These are phyloP conservation scores for Zanthoxylum bungeanum DNA, from an alignment of 345 rosid species.

Conservation along the genomic window DNA sequence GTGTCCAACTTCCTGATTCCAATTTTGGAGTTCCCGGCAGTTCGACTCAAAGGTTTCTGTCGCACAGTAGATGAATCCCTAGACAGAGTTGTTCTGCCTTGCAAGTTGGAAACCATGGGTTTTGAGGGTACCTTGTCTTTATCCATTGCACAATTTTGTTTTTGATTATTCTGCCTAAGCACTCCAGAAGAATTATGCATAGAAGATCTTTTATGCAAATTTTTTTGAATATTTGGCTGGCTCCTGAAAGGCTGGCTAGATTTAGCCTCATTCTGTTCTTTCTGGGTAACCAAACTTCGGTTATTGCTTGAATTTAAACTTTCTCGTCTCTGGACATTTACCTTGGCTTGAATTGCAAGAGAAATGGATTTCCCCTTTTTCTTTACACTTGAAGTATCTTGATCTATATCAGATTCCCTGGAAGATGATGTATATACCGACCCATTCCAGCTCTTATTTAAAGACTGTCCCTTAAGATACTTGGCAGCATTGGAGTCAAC, in stretches of 20 bases:
- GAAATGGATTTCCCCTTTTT: constrained; percentile 67
- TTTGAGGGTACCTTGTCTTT: constrained; percentile 48
- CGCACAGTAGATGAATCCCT: constrained; percentile 33
- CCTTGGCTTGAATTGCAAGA: constrained; percentile 89
- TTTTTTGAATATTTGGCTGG: constrained; percentile 53
- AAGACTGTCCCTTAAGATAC: constrained; percentile 59
- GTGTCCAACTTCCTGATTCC: constrained; percentile 56
- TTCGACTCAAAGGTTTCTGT: constrained; percentile 37
- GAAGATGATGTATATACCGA: constrained; percentile 37
- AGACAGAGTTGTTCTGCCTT: constrained; percentile 36
- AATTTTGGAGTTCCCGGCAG: constrained; percentile 37
- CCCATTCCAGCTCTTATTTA: constrained; percentile 70
- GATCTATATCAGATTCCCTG: constrained; percentile 40
- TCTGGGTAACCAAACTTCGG: constrained; percentile 35
- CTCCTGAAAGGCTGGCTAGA: constrained; percentile 51
- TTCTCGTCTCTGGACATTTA: constrained; percentile 75
- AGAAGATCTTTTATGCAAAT: constrained; percentile 45
- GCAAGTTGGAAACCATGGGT: constrained; percentile 31
- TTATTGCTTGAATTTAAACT: constrained; percentile 38
- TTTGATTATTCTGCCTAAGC: constrained; percentile 86
- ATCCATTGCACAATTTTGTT: constrained; percentile 58
- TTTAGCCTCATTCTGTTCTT: constrained; percentile 51
- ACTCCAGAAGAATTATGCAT: constrained; percentile 43
- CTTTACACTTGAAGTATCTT: constrained; percentile 44
- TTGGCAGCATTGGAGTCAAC: constrained; percentile 53